Evolutionary conservation across 2,329 filamentous ascomycete genomes (phyloP).

Genomic region (Aspergillus sojae): DNA sequence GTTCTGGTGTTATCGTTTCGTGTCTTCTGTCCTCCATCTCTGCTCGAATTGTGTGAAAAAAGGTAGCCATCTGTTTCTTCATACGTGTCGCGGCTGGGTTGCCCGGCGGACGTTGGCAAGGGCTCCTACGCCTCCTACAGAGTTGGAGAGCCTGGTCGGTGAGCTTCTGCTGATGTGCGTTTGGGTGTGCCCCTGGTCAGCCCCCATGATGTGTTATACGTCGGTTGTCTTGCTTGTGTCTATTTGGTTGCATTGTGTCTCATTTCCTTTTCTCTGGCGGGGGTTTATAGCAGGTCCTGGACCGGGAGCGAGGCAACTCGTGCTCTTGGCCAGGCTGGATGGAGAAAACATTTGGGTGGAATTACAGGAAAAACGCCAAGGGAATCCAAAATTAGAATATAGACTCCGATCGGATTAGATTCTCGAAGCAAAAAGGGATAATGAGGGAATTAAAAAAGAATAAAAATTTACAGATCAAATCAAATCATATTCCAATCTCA

Average conservation of each 20-base stretch:
- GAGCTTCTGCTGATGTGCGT: slow-evolving; percentile 4
- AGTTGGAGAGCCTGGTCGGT: neutral
- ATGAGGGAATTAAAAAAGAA: slow-evolving; percentile 9
- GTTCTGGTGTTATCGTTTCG: slow-evolving; percentile 8
- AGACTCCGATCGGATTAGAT: slow-evolving; percentile 19
- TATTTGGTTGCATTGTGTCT: slow-evolving; percentile 16
- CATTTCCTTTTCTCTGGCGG: slow-evolving; percentile 6
- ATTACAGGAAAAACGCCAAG: neutral
- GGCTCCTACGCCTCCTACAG: neutral
- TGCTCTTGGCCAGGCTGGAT: neutral
- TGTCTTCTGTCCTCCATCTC: neutral
- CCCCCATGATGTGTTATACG: slow-evolving; percentile 21
- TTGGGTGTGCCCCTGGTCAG: slow-evolving; percentile 15
- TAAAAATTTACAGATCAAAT: neutral
- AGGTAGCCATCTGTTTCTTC: slow-evolving; percentile 18
- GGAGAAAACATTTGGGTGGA: slow-evolving; percentile 10
- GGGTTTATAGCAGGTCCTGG: slow-evolving; percentile 10
- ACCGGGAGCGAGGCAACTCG: neutral
- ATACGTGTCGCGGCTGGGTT: slow-evolving; percentile 21
- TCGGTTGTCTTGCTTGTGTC: slow-evolving; percentile 18
- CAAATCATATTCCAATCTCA: neutral
- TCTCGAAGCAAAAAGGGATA: slow-evolving; percentile 12
- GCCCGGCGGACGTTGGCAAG: neutral
- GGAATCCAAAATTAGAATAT: slow-evolving; percentile 25
- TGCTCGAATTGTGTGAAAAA: slow-evolving; percentile 7